Conservation (phyloP, 2,329 filamentous ascomycete genomes). For the Scedosporium dehoogii region DNA sequence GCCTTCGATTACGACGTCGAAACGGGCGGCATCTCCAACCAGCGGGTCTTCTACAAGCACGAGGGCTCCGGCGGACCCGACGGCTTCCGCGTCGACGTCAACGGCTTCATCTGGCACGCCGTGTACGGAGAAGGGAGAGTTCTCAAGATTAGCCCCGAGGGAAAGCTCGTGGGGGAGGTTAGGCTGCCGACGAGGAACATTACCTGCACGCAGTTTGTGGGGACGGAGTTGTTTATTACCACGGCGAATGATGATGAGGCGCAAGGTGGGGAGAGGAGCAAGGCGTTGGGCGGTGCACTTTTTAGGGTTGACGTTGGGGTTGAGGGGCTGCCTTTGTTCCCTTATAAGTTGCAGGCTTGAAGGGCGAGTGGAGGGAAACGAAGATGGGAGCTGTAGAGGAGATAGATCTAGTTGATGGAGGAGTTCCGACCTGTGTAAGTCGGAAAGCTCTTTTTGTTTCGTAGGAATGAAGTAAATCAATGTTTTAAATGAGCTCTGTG, state of each 20-base stretch:
- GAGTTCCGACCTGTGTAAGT: too few relatives aligned
- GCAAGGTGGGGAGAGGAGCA: slow-evolving; percentile 52
- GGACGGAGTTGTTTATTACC: slow-evolving; percentile 67
- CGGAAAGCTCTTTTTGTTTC: neutral
- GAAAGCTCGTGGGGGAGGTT: slow-evolving; percentile 65
- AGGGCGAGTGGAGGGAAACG: neutral
- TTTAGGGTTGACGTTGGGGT: slow-evolving; percentile 72
- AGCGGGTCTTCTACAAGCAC: slow-evolving; percentile 64
- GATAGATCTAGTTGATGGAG: neutral
- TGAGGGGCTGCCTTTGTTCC: slow-evolving; percentile 50
- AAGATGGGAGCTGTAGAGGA: neutral
- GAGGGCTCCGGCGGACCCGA: slow-evolving; percentile 57
- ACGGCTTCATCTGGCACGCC: slow-evolving; percentile 83
- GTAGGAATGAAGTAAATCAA: neutral
- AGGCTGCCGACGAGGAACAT: slow-evolving; percentile 67
- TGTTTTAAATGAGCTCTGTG: too few relatives aligned
- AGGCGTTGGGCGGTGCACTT: slow-evolving; percentile 54
- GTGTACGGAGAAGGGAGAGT: slow-evolving; percentile 73
- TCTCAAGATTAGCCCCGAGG: slow-evolving; percentile 60
- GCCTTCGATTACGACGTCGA: slow-evolving; percentile 61
- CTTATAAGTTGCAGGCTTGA: slow-evolving; percentile 43
- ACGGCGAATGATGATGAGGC: slow-evolving; percentile 58
- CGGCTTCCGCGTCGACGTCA: slow-evolving; percentile 72
- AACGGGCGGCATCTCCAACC: slow-evolving; percentile 57
- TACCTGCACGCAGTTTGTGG: slow-evolving; percentile 74